Percentiles rank a stretch among this genome's conserved stretches.
Evolutionary conservation across 2,329 filamentous ascomycete genomes (phyloP).

Genomic region (Fusarium sp.): DNA sequence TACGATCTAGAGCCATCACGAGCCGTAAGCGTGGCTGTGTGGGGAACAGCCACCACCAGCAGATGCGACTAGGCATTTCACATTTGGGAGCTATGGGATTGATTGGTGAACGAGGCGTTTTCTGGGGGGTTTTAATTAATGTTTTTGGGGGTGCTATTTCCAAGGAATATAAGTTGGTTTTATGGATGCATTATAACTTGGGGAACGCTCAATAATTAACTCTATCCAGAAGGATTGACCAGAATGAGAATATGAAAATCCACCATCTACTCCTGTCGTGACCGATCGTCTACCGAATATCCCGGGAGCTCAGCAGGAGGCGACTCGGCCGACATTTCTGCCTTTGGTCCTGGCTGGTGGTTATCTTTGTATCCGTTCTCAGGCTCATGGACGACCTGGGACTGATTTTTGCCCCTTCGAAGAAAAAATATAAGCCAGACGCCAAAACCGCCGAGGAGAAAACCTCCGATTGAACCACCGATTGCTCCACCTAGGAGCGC

Average conservation of each 20-base stretch:
- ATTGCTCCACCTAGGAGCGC: background rate
- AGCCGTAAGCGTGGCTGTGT: conserved; percentile 1
- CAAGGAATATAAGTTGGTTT: background rate
- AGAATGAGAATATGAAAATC: background rate
- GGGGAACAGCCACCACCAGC: conserved; percentile 26
- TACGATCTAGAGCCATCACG: background rate
- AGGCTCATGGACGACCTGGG: background rate
- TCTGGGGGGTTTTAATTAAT: background rate
- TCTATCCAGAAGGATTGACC: background rate
- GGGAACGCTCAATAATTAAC: background rate
- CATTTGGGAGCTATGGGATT: background rate
- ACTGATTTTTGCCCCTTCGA: background rate
- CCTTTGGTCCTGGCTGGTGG: background rate
- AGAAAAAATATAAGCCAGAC: background rate
- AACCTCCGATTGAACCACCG: background rate
- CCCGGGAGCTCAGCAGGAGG: background rate
- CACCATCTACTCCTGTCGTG: background rate
- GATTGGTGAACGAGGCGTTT: background rate
- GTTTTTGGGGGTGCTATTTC: background rate
- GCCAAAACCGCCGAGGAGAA: background rate
- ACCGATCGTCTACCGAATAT: background rate
- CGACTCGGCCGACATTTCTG: background rate
- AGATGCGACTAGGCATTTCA: conserved; percentile 5
- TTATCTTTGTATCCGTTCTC: background rate
- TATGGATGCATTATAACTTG: background rate